Base-by-base conservation (phyloP, 208 protist genomes). In the Acanthamoeba sp. region DNA sequence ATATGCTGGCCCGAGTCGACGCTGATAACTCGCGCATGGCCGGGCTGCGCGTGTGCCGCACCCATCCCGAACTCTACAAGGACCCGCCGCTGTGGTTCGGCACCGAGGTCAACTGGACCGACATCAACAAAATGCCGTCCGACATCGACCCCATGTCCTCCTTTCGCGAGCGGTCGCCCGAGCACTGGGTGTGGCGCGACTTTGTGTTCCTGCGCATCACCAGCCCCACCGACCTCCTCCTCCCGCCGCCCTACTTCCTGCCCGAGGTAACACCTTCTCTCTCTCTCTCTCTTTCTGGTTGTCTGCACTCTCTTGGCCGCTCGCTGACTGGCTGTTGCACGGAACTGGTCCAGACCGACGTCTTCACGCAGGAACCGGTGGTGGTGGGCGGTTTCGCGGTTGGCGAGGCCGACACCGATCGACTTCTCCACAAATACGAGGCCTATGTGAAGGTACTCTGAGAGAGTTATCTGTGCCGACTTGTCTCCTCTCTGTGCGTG, bases 101-200 rank as follows among this genome's bases (percentile, higher is more conserved):
- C 52, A 91, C 55, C 20, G 36, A 71, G 24, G 55, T 91, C 59
- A 73, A 91, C 59, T 91, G 85, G 85, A 91, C 85, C 34, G 85
- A 91, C 85, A 91, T 73, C 85, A 91, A 91, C 57, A 91, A 91
- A 55, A 91, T 91, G 85, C 85, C 59, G 18, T 91, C 85, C 27
- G 85, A 91, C 55, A 91, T 91, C 59, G 85, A 91, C 16, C 85
- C 85, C 57, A 91, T 91, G 85, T 73, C 85, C 10, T 59, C 76
- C 42, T 85, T 85, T 24, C 38, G 76, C 24, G 76, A 85, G 76
- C 76, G 76, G 1, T 85, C 76, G 29, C 42, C 76, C 76, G 42
- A 85, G 48, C 76, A 85, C 48, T 85, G 76, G 76, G 76, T 85
- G 76, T 85, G 76, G 76, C 76, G 76, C 24, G 76, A 85, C 76